Evolutionary conservation across 2,329 filamentous ascomycete species (phyloP).

Genomic region (Endoconidiophora laricicola): DNA sequence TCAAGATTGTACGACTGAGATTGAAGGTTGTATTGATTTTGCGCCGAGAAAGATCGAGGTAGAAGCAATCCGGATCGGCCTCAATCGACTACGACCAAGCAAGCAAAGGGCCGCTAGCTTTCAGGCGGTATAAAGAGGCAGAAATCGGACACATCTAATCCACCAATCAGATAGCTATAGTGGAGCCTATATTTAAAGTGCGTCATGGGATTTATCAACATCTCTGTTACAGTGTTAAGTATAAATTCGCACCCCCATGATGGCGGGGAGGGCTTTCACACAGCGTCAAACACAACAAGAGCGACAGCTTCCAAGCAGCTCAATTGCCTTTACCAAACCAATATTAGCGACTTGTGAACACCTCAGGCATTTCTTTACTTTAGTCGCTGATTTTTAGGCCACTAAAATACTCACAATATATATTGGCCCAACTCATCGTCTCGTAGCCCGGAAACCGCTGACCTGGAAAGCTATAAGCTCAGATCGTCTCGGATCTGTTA

Average conservation of each 20-base stretch:
- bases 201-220: conserved; percentile 7
- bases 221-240: neutral
- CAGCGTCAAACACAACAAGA: neutral
- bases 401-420: too few species aligned
- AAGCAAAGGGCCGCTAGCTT: conserved; percentile 3
- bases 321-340: too few species aligned
- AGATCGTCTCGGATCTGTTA: too few species aligned
- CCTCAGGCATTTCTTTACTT: too few species aligned
- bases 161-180: conserved; percentile 2
- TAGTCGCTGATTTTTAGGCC: too few species aligned
- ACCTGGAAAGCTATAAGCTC: too few species aligned
- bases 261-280: conserved; percentile 4
- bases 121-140: conserved; percentile 6
- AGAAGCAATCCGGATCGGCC: neutral
- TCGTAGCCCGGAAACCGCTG: too few species aligned
- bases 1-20: neutral
- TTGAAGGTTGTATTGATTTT: neutral
- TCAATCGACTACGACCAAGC: neutral
- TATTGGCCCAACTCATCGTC: too few species aligned
- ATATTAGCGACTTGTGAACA: too few species aligned
- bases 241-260: neutral
- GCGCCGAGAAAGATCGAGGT: neutral
- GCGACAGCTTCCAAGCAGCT: too few species aligned
- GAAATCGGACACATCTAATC: conserved; percentile 3
- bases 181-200: conserved; percentile 4